Conservation (phyloP, 2,329 filamentous ascomycete species). For the Fusarium xylarioides region DNA sequence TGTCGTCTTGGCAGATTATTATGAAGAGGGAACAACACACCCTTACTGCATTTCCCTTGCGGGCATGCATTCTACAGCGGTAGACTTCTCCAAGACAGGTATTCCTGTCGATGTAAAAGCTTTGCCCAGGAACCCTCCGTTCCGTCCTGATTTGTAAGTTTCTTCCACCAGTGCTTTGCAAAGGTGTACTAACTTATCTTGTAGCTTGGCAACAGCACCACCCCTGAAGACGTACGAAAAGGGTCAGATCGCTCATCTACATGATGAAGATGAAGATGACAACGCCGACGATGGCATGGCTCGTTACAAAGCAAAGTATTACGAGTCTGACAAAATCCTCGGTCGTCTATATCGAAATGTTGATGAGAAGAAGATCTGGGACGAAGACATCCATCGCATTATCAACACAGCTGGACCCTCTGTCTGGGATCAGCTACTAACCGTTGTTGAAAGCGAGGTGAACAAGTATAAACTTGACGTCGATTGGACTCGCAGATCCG, state of each 20-base stretch:
- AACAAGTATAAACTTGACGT: slow-evolving; percentile 34
- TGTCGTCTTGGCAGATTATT: slow-evolving; percentile 70
- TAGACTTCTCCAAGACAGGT: slow-evolving; percentile 82
- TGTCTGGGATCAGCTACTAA: slow-evolving; percentile 57
- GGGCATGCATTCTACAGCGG: slow-evolving; percentile 73
- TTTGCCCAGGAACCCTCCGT: slow-evolving; percentile 52
- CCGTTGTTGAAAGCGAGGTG: slow-evolving; percentile 33
- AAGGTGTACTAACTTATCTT: neutral
- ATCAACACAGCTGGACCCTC: slow-evolving; percentile 42
- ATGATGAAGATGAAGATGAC: slow-evolving; percentile 48
- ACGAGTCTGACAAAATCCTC: slow-evolving; percentile 73
- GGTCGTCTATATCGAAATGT: slow-evolving; percentile 77
- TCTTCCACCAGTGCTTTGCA: too few species aligned
- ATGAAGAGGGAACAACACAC: slow-evolving; percentile 59
- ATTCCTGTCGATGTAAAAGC: slow-evolving; percentile 60
- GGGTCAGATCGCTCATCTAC: slow-evolving; percentile 48
- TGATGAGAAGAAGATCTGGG: slow-evolving; percentile 75
- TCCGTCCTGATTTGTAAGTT: slow-evolving; percentile 65
- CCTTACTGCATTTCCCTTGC: slow-evolving; percentile 64
- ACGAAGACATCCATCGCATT: slow-evolving; percentile 54
- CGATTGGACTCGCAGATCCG: slow-evolving; percentile 47
- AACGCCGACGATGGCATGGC: slow-evolving; percentile 55
- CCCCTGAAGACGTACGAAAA: slow-evolving; percentile 56
- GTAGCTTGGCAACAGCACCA: slow-evolving; percentile 58
- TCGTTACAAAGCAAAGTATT: slow-evolving; percentile 63